A percentile compares a stretch with the other conserved stretches of the same genome.
These are phyloP conservation scores for Mycena epipterygia DNA, from an alignment of 768 basidiomycete genomes.

Conservation along the genomic window DNA sequence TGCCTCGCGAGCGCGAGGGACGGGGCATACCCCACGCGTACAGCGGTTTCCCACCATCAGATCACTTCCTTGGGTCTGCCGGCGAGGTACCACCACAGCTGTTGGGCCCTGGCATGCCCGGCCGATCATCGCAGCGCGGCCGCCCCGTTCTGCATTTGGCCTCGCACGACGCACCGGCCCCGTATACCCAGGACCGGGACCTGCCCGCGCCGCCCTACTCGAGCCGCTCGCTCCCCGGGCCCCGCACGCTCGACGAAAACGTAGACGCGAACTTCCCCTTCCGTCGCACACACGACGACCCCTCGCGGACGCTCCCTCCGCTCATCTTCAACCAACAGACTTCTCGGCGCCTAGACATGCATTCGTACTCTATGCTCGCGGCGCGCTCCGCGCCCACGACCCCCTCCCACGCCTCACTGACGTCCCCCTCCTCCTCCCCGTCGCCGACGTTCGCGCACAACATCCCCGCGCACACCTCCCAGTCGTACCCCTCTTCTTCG, in stretches of 20 bases:
- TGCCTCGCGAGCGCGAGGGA: slow-evolving; percentile 30
- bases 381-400: slow-evolving; percentile 42
- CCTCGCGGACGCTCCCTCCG: slow-evolving; percentile 53
- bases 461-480: slow-evolving; percentile 43
- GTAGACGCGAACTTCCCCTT: slow-evolving; percentile 4
- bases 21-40: slow-evolving; percentile 28
- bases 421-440: slow-evolving; percentile 52
- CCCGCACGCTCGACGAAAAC: slow-evolving; percentile 29
- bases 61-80: slow-evolving; percentile 45
- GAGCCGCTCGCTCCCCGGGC: slow-evolving; percentile 28
- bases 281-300: slow-evolving; percentile 38
- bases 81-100: slow-evolving; percentile 56
- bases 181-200: slow-evolving; percentile 13
- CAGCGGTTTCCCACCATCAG: slow-evolving; percentile 43
- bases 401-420: slow-evolving; percentile 34
- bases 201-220: slow-evolving; percentile 22
- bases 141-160: slow-evolving; percentile 36
- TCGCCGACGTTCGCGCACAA: slow-evolving; percentile 51
- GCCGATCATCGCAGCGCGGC: slow-evolving; percentile 42
- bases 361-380: slow-evolving; percentile 28
- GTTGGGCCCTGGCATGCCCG: slow-evolving; percentile 71
- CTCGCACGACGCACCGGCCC: not conserved
- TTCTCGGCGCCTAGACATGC: slow-evolving; percentile 21
- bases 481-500: slow-evolving; percentile 26
- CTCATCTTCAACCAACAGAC: slow-evolving; percentile 43